These are phyloP conservation scores for Stenocarpella maydis DNA, from an alignment of 2,329 filamentous ascomycete genomes.

Conservation along the genomic window DNA sequence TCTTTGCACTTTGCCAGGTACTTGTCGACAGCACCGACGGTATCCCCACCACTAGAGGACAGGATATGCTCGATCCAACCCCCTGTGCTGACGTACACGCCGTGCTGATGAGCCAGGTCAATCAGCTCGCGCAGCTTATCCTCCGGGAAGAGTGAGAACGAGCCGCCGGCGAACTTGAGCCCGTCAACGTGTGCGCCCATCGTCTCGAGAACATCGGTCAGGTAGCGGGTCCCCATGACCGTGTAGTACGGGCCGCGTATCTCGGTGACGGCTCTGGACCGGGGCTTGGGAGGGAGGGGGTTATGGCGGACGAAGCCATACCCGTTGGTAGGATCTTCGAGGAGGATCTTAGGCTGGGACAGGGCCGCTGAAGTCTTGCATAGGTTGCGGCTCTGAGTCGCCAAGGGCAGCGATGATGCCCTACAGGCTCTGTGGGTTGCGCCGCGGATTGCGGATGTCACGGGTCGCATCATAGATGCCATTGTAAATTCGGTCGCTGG, in stretches of 20 bases:
- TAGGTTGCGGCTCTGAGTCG: not conserved
- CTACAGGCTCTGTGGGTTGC: not conserved
- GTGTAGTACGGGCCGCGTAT: conserved; percentile 65
- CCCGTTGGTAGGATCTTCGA: conserved; percentile 43
- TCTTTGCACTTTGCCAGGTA: conserved; percentile 62
- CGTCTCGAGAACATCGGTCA: conserved; percentile 61
- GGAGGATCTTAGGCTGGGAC: not conserved
- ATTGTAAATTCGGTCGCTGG: not conserved
- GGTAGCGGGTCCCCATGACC: conserved; percentile 60
- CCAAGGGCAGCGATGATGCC: not conserved
- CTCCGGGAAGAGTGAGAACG: conserved; percentile 60
- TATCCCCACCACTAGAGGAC: conserved; percentile 37
- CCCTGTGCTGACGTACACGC: conserved; percentile 62
- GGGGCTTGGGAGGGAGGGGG: conserved; percentile 55
- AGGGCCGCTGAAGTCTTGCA: not conserved
- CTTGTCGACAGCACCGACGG: conserved; percentile 52
- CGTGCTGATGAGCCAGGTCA: conserved; percentile 57
- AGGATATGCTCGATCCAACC: conserved; percentile 64
- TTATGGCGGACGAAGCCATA: conserved; percentile 62
- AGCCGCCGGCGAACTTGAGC: conserved; percentile 62
- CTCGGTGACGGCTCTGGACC: conserved; percentile 59
- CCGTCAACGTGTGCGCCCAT: conserved; percentile 64
- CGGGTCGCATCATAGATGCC: not conserved
- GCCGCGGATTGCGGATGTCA: not conserved
- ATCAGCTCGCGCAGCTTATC: conserved; percentile 54